Percentiles rank a stretch among this genome's conserved stretches.
These are phyloP conservation scores for Pyricularia sp. DNA, from an alignment of 2,329 filamentous ascomycete species.

Conservation along the genomic window DNA sequence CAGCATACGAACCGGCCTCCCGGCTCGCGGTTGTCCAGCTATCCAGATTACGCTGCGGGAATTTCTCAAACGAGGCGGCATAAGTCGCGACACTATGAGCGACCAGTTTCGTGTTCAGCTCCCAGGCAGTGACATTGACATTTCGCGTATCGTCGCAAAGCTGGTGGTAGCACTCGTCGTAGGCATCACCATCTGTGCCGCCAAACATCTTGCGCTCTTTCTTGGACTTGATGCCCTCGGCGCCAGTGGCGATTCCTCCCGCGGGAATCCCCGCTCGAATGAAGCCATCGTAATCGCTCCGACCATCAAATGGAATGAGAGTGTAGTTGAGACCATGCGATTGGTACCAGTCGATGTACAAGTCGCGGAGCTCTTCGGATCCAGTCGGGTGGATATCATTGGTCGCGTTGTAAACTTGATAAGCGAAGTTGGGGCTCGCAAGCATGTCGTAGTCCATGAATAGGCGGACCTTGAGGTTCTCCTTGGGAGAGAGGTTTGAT, in stretches of 20 bases:
- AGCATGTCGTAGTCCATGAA: constrained; percentile 64
- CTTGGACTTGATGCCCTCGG: constrained; percentile 61
- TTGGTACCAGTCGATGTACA: constrained; percentile 57
- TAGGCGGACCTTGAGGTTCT: constrained; percentile 48
- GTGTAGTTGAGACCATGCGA: constrained; percentile 50
- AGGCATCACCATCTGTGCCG: constrained; percentile 49
- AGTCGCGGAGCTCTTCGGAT: constrained; percentile 52
- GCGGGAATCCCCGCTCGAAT: constrained; percentile 59
- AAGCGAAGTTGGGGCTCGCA: constrained; percentile 50
- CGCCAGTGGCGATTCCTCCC: constrained; percentile 66
- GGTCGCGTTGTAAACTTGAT: constrained; percentile 59
- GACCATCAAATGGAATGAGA: constrained; percentile 63
- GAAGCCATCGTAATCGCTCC: constrained; percentile 70
- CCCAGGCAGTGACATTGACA: constrained; percentile 46
- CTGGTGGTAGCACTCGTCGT: constrained; percentile 48
- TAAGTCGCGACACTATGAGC: not conserved
- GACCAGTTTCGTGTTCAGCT: constrained; percentile 43
- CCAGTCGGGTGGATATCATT: constrained; percentile 58
- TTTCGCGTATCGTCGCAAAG: constrained; percentile 47
- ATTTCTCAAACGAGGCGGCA: not conserved
- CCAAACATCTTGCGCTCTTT: constrained; percentile 55
- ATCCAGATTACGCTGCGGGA: not conserved
- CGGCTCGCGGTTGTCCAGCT: too few species aligned
- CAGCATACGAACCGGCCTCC: too few species aligned
- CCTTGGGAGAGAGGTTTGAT: constrained; percentile 35